Conservation (phyloP, 108 stramenopile species). For the Epithemia pelagica region DNA sequence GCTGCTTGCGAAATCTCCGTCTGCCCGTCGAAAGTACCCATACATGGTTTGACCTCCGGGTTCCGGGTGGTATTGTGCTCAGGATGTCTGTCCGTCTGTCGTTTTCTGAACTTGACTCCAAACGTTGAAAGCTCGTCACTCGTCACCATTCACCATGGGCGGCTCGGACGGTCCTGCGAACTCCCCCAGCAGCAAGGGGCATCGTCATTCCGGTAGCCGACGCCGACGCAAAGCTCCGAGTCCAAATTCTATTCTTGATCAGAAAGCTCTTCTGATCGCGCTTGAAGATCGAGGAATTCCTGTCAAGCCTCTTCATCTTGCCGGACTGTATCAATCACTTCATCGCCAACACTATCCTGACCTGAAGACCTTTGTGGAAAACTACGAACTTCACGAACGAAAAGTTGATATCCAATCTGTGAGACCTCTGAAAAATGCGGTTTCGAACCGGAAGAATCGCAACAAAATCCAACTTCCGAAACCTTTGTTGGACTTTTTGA, state of each 20-base stretch:
- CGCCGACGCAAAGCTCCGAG: constrained; percentile 49
- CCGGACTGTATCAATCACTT: constrained; percentile 61
- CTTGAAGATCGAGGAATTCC: constrained; percentile 46
- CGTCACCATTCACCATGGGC: no score
- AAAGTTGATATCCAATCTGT: constrained; percentile 6
- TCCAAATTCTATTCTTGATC: constrained; percentile 73
- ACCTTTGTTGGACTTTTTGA: constrained; percentile 57
- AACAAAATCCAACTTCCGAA: constrained; percentile 47
- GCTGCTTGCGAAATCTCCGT: no score
- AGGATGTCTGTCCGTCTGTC: no score
- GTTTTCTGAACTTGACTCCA: no score
- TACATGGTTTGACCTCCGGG: no score
- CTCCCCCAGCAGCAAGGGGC: no score
- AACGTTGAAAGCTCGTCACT: no score
- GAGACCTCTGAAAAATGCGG: constrained; percentile 38
- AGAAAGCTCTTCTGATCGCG: constrained; percentile 41
- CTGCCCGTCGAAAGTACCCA: no score
- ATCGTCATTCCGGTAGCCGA: neutral
- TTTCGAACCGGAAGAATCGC: constrained; percentile 47
- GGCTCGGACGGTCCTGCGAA: no score
- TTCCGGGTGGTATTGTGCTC: no score
- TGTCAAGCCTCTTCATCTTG: constrained; percentile 51
- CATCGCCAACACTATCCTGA: constrained; percentile 74
- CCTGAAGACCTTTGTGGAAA: constrained; percentile 49
- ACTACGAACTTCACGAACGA: constrained; percentile 38